Conservation (phyloP, 192 early-diverging fungal genomes). For the Chytriomyces hyalinus region DNA sequence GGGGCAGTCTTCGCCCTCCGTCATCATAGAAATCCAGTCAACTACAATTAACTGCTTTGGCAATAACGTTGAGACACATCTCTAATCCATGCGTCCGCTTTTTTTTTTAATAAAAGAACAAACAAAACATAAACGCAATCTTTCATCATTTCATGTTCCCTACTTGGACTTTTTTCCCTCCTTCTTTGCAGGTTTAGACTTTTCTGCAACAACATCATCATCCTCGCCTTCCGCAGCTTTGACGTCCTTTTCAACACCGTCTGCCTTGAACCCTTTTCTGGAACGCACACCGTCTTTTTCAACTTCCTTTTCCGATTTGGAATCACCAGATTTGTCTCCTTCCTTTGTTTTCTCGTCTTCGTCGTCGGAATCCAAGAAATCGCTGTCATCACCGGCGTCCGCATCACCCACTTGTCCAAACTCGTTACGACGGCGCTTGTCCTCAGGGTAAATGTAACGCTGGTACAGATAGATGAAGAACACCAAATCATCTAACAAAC, state of each 20-base stretch:
- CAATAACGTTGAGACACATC: no score
- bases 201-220: background rate
- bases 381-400: slow-evolving; percentile 31
- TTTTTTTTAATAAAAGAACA: background rate
- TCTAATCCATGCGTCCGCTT: background rate
- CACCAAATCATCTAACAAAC: slow-evolving; percentile 72
- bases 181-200: background rate
- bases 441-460: slow-evolving; percentile 78
- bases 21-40: no score
- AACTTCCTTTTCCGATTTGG: slow-evolving; percentile 64
- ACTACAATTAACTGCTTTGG: no score
- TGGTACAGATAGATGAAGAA: slow-evolving; percentile 89
- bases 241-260: background rate
- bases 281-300: slow-evolving; percentile 2
- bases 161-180: slow-evolving; percentile 35
- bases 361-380: slow-evolving; percentile 36
- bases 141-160: background rate
- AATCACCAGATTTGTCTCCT: slow-evolving; percentile 14
- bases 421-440: slow-evolving; percentile 85
- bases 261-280: slow-evolving; percentile 20
- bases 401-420: slow-evolving; percentile 65
- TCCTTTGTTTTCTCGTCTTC: slow-evolving; percentile 23
- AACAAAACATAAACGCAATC: background rate
- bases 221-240: background rate
- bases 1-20: no score